phyloP scores from a whole-genome alignment of 73 alveolate species.

The Paramecium tetraurelia region DNA sequence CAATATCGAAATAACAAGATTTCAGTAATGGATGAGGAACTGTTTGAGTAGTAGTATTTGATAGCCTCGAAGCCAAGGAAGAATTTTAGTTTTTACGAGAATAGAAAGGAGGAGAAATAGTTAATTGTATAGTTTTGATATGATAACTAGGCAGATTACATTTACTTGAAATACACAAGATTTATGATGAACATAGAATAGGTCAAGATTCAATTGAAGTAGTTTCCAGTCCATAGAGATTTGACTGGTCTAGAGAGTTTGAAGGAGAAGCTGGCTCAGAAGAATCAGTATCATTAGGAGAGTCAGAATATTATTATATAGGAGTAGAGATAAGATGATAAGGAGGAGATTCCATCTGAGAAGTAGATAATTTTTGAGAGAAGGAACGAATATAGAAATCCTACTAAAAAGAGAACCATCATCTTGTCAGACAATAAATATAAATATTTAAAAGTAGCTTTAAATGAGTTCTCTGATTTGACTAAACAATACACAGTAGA shows the following conservation, averaged over 20 bases:
- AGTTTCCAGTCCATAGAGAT: background rate
- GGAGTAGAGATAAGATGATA: background rate
- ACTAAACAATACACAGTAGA: background rate
- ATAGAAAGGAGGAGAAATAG: slow-evolving; percentile 26
- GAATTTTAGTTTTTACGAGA: background rate
- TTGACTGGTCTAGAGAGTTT: background rate
- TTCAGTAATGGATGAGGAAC: background rate
- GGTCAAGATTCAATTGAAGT: background rate
- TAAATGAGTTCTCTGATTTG: background rate
- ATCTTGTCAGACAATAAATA: background rate
- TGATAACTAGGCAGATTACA: slow-evolving; percentile 15
- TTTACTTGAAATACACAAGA: background rate
- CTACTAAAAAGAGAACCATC: background rate
- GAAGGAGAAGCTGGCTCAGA: background rate
- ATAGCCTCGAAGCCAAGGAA: background rate
- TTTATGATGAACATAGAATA: slow-evolving; percentile 21
- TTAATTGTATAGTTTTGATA: background rate
- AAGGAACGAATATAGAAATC: slow-evolving; percentile 4
- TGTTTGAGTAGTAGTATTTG: background rate
- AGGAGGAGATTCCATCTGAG: background rate
- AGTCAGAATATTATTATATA: background rate
- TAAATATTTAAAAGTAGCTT: slow-evolving; percentile 1
- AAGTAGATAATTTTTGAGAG: background rate
- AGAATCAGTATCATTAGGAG: background rate
- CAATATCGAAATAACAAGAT: background rate